Evolutionary conservation across 176 grass and related monocot genomes (phyloP).

Genomic region (Avena eriantha): DNA sequence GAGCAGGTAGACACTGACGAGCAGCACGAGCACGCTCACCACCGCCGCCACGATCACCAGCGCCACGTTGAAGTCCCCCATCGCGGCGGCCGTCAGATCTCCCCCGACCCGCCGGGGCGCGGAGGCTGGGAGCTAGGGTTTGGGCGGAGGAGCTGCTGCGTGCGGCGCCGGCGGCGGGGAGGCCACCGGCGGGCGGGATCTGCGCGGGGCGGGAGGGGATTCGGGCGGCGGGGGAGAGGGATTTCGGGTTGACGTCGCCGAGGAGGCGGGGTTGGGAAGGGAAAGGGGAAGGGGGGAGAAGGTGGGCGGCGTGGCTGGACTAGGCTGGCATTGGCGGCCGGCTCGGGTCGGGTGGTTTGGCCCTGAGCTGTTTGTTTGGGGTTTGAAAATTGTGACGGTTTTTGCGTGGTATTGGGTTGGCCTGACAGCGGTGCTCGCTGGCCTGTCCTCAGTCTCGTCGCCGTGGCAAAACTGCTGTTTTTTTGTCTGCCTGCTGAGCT

Average conservation of each 20-base stretch:
- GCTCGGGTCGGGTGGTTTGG: background rate
- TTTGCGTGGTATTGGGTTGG: background rate
- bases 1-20: constrained; percentile 92
- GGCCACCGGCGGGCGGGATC: constrained; percentile 48
- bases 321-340: constrained; percentile 51
- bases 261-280: background rate
- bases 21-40: constrained; percentile 72
- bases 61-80: constrained; percentile 99
- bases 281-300: background rate
- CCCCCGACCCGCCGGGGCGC: background rate
- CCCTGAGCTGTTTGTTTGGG: background rate
- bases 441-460: background rate
- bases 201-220: background rate
- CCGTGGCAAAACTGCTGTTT: background rate
- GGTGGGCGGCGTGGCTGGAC: constrained; percentile 32
- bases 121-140: constrained; percentile 1
- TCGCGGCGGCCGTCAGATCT: constrained; percentile 45
- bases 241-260: constrained; percentile 45
- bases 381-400: background rate
- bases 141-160: background rate
- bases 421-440: background rate
- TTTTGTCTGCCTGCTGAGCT: background rate
- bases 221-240: background rate
- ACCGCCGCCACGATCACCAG: constrained; percentile 93
- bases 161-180: constrained; percentile 12